These are phyloP conservation scores for Eucalyptus curtisii DNA, from an alignment of 345 rosid genomes.

Conservation along the genomic window DNA sequence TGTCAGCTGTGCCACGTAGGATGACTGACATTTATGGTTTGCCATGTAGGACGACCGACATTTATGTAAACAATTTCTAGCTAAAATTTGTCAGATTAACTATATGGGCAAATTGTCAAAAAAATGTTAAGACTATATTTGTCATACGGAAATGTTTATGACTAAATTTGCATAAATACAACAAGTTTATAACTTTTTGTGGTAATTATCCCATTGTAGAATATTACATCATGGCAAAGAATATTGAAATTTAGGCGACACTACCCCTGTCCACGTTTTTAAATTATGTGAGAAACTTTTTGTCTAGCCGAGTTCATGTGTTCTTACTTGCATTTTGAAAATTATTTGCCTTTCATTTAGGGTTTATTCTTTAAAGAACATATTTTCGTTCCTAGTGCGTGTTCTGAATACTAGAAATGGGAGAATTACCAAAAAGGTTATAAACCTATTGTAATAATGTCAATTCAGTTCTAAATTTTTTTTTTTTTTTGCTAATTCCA, in stretches of 20 bases:
- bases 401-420: accelerated
- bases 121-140: accelerated
- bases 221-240: too few species aligned
- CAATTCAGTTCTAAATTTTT: accelerated
- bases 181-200: too few species aligned
- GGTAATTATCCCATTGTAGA: too few species aligned
- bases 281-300: neutral
- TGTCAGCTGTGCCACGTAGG: accelerated
- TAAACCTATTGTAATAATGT: accelerated
- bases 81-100: too few species aligned
- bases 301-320: neutral
- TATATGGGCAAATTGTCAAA: too few species aligned
- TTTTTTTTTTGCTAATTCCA: too few species aligned
- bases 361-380: too few species aligned
- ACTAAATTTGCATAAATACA: too few species aligned
- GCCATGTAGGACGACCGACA: accelerated
- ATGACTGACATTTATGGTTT: accelerated
- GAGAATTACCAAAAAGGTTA: accelerated
- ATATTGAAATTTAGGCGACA: neutral
- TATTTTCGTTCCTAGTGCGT: accelerated
- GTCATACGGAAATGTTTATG: accelerated
- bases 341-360: too few species aligned
- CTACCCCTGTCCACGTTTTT: neutral
- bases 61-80: too few species aligned
- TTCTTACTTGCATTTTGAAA: too few species aligned